Evolutionary conservation across 148 eudicot species (phyloP).

Genomic region (Suaeda aralocaspica): DNA sequence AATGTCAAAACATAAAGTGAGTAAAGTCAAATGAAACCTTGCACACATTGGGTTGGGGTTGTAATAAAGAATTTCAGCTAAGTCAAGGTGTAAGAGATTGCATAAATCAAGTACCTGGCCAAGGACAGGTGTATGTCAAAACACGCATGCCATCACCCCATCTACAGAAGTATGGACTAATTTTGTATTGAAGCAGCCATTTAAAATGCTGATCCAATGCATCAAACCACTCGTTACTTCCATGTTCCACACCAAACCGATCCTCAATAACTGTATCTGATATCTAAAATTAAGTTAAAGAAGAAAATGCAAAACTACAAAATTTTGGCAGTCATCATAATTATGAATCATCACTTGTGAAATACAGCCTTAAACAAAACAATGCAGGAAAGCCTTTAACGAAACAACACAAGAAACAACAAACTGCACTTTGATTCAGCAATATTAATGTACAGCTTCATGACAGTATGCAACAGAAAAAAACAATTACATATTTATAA

Average conservation of each 20-base stretch:
- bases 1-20: too few relatives aligned
- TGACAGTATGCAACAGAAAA: background rate
- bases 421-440: background rate
- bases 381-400: background rate
- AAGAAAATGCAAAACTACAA: conserved; percentile 20
- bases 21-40: too few relatives aligned
- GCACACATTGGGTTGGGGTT: too few relatives aligned
- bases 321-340: background rate
- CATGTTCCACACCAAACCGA: conserved; percentile 90
- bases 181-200: conserved; percentile 91
- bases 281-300: conserved; percentile 54
- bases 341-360: too few relatives aligned
- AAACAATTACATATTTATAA: background rate
- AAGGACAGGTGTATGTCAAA: conserved; percentile 88
- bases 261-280: conserved; percentile 99
- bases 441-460: background rate
- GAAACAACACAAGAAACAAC: background rate
- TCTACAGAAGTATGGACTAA: conserved; percentile 96
- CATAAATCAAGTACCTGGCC: conserved; percentile 64
- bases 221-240: conserved; percentile 85
- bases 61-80: too few relatives aligned
- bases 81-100: background rate
- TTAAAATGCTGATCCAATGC: conserved; percentile 81
- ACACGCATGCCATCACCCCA: conserved; percentile 99
- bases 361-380: too few relatives aligned